These are phyloP conservation scores for Kickxella alabastrina DNA, from an alignment of 192 early-diverging fungal genomes.

Conservation along the genomic window DNA sequence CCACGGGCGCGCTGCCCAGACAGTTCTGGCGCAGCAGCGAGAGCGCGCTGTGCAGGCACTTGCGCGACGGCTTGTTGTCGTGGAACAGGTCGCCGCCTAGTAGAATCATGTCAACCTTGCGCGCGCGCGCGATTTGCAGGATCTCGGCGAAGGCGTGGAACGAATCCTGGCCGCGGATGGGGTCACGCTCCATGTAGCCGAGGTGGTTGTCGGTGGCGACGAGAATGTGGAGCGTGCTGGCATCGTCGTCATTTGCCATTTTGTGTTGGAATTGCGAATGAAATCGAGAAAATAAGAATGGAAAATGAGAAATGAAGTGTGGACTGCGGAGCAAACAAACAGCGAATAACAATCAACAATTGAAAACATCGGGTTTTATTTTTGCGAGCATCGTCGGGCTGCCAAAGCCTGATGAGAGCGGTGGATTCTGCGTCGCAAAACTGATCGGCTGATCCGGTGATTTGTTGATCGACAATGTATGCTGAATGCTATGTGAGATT, in stretches of 20 bases:
- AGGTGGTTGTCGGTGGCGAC: slow-evolving; percentile 94
- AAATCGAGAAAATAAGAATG: too few species aligned
- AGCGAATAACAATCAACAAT: too few species aligned
- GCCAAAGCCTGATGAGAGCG: too few species aligned
- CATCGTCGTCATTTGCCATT: slow-evolving; percentile 4
- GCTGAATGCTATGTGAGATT: too few species aligned
- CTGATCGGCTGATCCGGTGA: too few species aligned
- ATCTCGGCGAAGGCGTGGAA: slow-evolving; percentile 87
- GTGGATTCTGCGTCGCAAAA: too few species aligned
- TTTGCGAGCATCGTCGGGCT: too few species aligned
- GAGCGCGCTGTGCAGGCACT: slow-evolving; percentile 67
- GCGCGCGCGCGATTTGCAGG: slow-evolving; percentile 60
- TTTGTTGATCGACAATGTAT: too few species aligned
- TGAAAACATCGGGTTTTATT: too few species aligned
- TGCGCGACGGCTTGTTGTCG: slow-evolving; percentile 86
- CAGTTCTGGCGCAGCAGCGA: slow-evolving; percentile 64
- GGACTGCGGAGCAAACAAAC: too few species aligned
- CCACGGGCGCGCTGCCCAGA: slow-evolving; percentile 63
- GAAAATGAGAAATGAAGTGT: neutral
- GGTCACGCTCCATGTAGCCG: slow-evolving; percentile 89
- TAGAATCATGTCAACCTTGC: slow-evolving; percentile 82
- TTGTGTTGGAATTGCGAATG: too few species aligned
- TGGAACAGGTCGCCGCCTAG: slow-evolving; percentile 96
- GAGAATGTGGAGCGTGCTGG: slow-evolving; percentile 55
- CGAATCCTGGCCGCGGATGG: slow-evolving; percentile 78